Base-by-base conservation (phyloP, 1,139 yeast genomes). In the Kodamaea alishanica region DNA sequence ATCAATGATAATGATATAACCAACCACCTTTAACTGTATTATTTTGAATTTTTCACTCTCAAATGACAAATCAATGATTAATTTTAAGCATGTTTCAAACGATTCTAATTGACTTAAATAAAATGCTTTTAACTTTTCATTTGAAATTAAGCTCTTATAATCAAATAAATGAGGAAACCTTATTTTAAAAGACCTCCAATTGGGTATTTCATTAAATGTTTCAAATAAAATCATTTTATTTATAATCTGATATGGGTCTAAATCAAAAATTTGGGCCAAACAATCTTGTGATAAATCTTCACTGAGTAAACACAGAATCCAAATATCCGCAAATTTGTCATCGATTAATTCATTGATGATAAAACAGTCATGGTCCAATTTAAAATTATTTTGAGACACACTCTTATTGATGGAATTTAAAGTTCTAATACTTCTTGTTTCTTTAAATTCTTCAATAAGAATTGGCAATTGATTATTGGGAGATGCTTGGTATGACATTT, bases 381-480 rank as follows among this genome's bases (percentile, higher is more conserved):
- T 29, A n/a, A 45, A 42, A 36, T 51, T 47, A n/a, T 50, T 43
- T 15, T 58, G 40, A 6, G 52, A 39, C n/a, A 60, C 51, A 35
- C 59, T 47, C 2, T 46, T 47, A 32, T 50, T 55, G 25, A 65
- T 55, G 0, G 57, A 41, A 2, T 51, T 30, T 1, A 44, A 33
- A 0, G 62, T 51, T 20, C 56, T 53, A 9, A 71, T 50, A 12
- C 50, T 54, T 38, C 69, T 50, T 5, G 48, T 45, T 4, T 56
- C 54, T 10, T 45, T 43, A 8, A 49, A 51, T 41, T 70, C 74
- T 45, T 73, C 78, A 3, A 75, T 57, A 2, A 75, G 51, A 2
- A 74, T 54, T 1, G 80, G 80, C 20, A 75, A 53, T 30, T 63
- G 61, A 30, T 63, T 61, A 40, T 70, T 68, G 2, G 69, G 61